Conservation (phyloP, 2,329 filamentous ascomycete species). For the Aspergillus sp. region DNA sequence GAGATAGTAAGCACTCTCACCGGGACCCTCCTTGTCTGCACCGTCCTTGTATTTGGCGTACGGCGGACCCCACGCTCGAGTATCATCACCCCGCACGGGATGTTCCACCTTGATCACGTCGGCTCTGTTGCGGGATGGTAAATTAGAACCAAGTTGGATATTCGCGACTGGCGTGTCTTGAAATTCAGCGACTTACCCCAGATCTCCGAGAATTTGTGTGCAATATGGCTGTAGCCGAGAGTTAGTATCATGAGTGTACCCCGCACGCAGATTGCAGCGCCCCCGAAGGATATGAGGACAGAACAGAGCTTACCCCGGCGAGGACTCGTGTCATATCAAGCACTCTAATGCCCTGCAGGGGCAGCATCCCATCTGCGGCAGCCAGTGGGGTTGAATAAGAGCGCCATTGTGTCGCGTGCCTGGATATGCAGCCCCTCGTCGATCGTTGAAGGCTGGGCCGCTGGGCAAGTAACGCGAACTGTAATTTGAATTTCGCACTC, state of each 20-base stretch:
- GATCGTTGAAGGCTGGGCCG: slow-evolving; percentile 19
- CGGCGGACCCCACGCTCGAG: slow-evolving; percentile 91
- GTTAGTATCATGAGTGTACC: slow-evolving; percentile 5
- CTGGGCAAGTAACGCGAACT: slow-evolving; percentile 23
- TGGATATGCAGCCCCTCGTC: slow-evolving; percentile 14
- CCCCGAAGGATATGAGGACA: background rate
- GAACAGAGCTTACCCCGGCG: slow-evolving; percentile 69
- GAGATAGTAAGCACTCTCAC: slow-evolving; percentile 93
- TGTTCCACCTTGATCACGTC: slow-evolving; percentile 98
- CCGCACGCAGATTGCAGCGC: background rate
- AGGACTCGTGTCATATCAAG: slow-evolving; percentile 96
- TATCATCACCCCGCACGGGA: slow-evolving; percentile 87
- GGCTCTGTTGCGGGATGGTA: slow-evolving; percentile 57
- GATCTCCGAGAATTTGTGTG: slow-evolving; percentile 92
- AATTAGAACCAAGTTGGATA: background rate
- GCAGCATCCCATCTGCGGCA: slow-evolving; percentile 52
- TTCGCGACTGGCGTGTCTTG: background rate
- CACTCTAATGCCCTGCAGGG: slow-evolving; percentile 82
- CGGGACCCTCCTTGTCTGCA: slow-evolving; percentile 58
- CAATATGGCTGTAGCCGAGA: slow-evolving; percentile 73
- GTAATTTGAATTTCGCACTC: slow-evolving; percentile 26
- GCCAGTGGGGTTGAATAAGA: slow-evolving; percentile 40
- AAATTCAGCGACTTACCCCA: slow-evolving; percentile 66
- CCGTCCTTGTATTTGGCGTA: slow-evolving; percentile 75
- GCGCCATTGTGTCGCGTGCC: slow-evolving; percentile 28